Conservation (phyloP, 768 basidiomycete genomes). For the Pleurotus citrinopileatus region DNA sequence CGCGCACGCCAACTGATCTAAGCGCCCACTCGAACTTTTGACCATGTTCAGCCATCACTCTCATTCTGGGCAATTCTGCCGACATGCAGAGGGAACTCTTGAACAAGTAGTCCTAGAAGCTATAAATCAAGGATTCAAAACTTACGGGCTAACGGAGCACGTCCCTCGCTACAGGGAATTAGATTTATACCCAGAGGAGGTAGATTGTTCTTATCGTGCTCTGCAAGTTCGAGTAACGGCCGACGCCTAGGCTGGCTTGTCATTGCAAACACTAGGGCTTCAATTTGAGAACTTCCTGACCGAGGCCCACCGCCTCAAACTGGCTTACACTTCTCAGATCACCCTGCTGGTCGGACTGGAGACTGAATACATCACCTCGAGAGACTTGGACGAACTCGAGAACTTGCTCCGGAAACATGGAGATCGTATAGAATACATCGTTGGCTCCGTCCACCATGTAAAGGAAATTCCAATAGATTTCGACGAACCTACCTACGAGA, state of each 20-base stretch:
- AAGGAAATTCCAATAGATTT: constrained; percentile 90
- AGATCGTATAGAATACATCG: constrained; percentile 75
- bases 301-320: constrained; percentile 79
- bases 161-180: constrained; percentile 78
- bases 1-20: background rate
- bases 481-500: constrained; percentile 67
- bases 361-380: constrained; percentile 79
- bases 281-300: constrained; percentile 75
- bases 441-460: constrained; percentile 94
- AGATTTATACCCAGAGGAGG: constrained; percentile 97
- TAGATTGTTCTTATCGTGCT: constrained; percentile 28
- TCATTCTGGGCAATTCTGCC: constrained; percentile 87
- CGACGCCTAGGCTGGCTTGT: constrained; percentile 47
- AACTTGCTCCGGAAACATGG: constrained; percentile 45
- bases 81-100: constrained; percentile 78
- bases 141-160: constrained; percentile 91
- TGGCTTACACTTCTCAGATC: constrained; percentile 59
- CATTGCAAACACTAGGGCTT: constrained; percentile 44
- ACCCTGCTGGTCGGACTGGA: constrained; percentile 86
- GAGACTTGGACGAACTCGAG: constrained; percentile 60
- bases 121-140: constrained; percentile 70
- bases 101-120: constrained; percentile 83
- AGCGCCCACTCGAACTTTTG: background rate
- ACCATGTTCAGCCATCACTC: constrained; percentile 71
- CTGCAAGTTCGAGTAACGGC: constrained; percentile 11